Evolutionary conservation across 148 eudicot genomes (phyloP).

Genomic region (Fallopia convolvulus): DNA sequence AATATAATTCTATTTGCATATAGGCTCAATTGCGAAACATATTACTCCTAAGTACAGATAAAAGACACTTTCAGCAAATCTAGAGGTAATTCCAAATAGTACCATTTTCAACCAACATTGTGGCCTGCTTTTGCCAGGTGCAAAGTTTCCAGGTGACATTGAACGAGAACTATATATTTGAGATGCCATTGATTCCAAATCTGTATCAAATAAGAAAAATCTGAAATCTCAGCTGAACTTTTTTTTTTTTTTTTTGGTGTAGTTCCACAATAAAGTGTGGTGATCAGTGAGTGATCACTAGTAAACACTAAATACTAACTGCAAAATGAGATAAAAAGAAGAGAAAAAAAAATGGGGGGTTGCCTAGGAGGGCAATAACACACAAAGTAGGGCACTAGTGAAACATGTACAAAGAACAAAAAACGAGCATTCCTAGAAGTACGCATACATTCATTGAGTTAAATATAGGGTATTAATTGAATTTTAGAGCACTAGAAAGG

Average conservation of each 20-base stretch:
- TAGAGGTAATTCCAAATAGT: slow-evolving; percentile 7
- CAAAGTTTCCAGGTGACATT: slow-evolving; percentile 55
- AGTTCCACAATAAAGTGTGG: background rate
- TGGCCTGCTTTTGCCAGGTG: slow-evolving; percentile 55
- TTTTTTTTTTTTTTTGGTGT: no score
- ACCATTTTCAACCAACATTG: slow-evolving; percentile 83
- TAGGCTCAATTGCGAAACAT: background rate
- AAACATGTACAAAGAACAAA: background rate
- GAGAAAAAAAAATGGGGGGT: background rate
- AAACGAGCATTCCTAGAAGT: background rate
- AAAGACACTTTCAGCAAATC: background rate
- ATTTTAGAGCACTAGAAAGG: background rate
- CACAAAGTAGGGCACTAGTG: background rate
- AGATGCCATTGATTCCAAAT: slow-evolving; percentile 43
- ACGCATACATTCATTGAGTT: background rate
- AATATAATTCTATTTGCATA: background rate
- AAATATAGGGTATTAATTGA: background rate
- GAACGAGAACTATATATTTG: slow-evolving; percentile 56
- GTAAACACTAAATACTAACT: background rate
- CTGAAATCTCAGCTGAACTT: background rate
- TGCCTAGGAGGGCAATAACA: background rate
- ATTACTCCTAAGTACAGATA: background rate
- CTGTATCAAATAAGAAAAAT: slow-evolving; percentile 29
- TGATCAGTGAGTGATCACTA: background rate
- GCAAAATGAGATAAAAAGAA: background rate